phyloP scores from a whole-genome alignment of 2,329 filamentous ascomycete genomes.

The Gyromitra esculenta region DNA sequence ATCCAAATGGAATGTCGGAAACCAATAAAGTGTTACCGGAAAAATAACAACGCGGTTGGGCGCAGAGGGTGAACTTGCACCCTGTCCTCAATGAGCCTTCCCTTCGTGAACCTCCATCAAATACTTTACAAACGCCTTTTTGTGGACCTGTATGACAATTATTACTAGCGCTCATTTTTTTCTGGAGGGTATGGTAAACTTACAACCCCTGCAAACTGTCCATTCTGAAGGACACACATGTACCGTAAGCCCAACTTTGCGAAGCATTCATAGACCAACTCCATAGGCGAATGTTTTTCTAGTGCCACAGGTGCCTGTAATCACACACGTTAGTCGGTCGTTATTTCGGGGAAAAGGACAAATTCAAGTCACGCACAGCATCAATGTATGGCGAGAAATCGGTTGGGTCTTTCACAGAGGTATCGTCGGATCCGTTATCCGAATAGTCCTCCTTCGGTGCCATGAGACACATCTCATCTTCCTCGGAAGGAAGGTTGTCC shows the following conservation, averaged over 20 bases:
- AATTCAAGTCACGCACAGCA: slow-evolving; percentile 67
- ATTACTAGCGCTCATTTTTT: slow-evolving; percentile 16
- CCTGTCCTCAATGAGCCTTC: slow-evolving; percentile 36
- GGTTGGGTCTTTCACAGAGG: slow-evolving; percentile 70
- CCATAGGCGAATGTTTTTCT: slow-evolving; percentile 89
- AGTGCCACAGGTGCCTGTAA: slow-evolving; percentile 80
- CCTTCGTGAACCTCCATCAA: slow-evolving; percentile 77
- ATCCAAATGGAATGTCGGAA: slow-evolving; percentile 2
- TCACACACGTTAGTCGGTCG: slow-evolving; percentile 31
- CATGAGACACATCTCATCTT: slow-evolving; percentile 80
- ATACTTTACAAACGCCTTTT: slow-evolving; percentile 96
- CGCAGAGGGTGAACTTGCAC: background rate
- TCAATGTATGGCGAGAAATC: slow-evolving; percentile 94
- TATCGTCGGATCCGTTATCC: slow-evolving; percentile 71
- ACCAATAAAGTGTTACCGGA: background rate
- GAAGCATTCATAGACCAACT: slow-evolving; percentile 95
- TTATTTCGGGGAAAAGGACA: background rate
- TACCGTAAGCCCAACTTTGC: slow-evolving; percentile 92
- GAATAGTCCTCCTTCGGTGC: slow-evolving; percentile 61
- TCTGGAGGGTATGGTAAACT: slow-evolving; percentile 59
- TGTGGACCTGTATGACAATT: slow-evolving; percentile 72
- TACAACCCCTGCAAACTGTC: slow-evolving; percentile 87
- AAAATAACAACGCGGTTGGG: background rate
- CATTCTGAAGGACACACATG: slow-evolving; percentile 86
- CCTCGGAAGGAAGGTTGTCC: slow-evolving; percentile 79